Conservation (phyloP, 441 rosid species). For the Hura crepitans region DNA sequence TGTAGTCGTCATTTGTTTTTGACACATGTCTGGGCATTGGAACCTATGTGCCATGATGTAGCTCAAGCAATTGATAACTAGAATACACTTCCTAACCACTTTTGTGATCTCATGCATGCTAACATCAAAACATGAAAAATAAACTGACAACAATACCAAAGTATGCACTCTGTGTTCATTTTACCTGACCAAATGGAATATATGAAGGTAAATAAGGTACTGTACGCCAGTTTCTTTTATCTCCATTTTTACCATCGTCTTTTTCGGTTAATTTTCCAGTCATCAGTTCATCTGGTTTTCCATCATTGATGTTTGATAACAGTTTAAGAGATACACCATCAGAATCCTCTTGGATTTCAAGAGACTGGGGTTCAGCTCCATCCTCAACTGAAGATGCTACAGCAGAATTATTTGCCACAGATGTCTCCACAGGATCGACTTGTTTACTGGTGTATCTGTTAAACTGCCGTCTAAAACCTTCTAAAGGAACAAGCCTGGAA, state of each 20-base stretch:
- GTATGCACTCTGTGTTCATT: constrained; percentile 14
- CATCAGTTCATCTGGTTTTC: constrained; percentile 30
- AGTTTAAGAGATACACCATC: constrained; percentile 94
- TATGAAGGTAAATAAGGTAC: constrained; percentile 90
- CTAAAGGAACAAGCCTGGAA: constrained; percentile 83
- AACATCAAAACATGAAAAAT: neutral
- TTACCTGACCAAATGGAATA: constrained; percentile 94
- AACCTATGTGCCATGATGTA: neutral
- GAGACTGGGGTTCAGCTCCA: constrained; percentile 69
- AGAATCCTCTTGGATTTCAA: constrained; percentile 93
- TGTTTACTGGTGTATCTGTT: constrained; percentile 56
- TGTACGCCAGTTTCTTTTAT: constrained; percentile 55
- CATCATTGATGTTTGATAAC: constrained; percentile 41
- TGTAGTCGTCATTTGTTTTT: neutral
- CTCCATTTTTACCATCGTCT: constrained; percentile 33
- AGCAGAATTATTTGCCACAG: constrained; percentile 37
- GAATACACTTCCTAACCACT: neutral
- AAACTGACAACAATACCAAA: constrained; percentile 12
- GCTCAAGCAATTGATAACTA: neutral
- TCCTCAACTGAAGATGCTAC: constrained; percentile 50
- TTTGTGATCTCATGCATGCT: constrained; percentile 3
- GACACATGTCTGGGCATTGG: neutral
- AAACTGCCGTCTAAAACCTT: constrained; percentile 59
- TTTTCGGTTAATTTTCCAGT: constrained; percentile 44
- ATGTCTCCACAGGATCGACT: constrained; percentile 40